These are phyloP conservation scores for Talaromyces nanjingensis DNA, from an alignment of 495 filamentous ascomycete species.

Conservation along the genomic window DNA sequence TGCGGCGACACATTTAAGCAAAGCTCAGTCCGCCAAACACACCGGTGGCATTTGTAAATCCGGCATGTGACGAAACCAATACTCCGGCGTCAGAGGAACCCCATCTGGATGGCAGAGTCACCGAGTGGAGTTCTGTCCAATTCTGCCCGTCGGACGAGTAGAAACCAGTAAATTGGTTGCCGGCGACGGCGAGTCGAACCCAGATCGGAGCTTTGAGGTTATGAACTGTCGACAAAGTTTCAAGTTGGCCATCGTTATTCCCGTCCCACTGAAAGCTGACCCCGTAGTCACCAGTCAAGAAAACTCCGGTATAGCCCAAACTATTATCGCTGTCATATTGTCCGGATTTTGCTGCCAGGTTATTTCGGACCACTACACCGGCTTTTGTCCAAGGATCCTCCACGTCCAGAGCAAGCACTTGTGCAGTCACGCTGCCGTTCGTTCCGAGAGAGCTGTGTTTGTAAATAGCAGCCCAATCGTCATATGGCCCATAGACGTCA, in stretches of 20 bases:
- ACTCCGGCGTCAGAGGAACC: neutral
- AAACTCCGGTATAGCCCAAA: neutral
- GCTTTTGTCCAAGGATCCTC: neutral
- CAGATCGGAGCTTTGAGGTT: neutral
- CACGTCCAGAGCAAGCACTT: neutral
- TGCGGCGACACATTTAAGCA: neutral
- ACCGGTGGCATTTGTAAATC: neutral
- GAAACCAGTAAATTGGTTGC: neutral
- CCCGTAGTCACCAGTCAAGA: neutral
- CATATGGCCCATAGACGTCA: neutral
- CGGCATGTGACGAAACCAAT: neutral
- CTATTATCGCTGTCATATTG: neutral
- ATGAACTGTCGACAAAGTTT: neutral
- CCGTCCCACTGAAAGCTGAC: neutral
- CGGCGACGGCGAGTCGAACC: neutral
- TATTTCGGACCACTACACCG: neutral
- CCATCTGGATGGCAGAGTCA: neutral
- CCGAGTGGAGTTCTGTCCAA: neutral
- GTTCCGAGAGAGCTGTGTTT: neutral
- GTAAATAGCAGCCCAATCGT: conserved; percentile 2
- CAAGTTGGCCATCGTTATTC: neutral
- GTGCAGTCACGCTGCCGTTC: neutral
- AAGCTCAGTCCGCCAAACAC: neutral
- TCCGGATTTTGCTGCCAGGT: neutral
- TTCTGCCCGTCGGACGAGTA: neutral